A percentile compares a stretch with the other conserved stretches of the same genome.
Conservation (phyloP, 1,284 basidiomycete genomes). For the Prillingera fragicola region DNA sequence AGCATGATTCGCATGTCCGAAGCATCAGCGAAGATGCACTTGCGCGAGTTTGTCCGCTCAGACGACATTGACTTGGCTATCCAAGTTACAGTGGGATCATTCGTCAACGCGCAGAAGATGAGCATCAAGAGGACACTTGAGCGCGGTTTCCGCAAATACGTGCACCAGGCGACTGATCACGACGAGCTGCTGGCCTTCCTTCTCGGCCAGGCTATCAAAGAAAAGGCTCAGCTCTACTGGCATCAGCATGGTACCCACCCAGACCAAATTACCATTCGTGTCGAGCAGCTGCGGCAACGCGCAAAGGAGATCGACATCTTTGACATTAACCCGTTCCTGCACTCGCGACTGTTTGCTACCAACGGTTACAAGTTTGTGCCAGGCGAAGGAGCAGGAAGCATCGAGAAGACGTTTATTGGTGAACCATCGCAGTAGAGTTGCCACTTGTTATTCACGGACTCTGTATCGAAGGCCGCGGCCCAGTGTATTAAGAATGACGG, state of each 20-base stretch:
- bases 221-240: slow-evolving; percentile 79
- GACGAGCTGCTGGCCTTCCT: slow-evolving; percentile 93
- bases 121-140: slow-evolving; percentile 97
- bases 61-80: slow-evolving; percentile 98
- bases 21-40: slow-evolving; percentile 96
- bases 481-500: too few relatives aligned
- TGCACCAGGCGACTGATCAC: slow-evolving; percentile 87
- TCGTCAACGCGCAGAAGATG: slow-evolving; percentile 95
- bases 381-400: slow-evolving; percentile 20
- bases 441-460: background rate
- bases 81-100: slow-evolving; percentile 87
- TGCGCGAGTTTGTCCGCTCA: slow-evolving; percentile 88
- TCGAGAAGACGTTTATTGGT: slow-evolving; percentile 46
- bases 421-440: too few relatives aligned
- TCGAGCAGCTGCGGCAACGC: slow-evolving; percentile 72
- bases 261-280: slow-evolving; percentile 64
- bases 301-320: slow-evolving; percentile 93
- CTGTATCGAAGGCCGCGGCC: too few relatives aligned
- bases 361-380: slow-evolving; percentile 71
- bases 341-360: slow-evolving; percentile 73
- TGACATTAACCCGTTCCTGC: slow-evolving; percentile 79
- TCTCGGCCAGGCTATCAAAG: slow-evolving; percentile 90
- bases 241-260: slow-evolving; percentile 65
- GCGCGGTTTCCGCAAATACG: slow-evolving; percentile 95
- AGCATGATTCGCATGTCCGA: slow-evolving; percentile 99